A percentile compares a stretch with the other conserved stretches of the same genome.
These are phyloP conservation scores for Tetrahymena borealis DNA, from an alignment of 73 alveolate genomes.

Conservation along the genomic window DNA sequence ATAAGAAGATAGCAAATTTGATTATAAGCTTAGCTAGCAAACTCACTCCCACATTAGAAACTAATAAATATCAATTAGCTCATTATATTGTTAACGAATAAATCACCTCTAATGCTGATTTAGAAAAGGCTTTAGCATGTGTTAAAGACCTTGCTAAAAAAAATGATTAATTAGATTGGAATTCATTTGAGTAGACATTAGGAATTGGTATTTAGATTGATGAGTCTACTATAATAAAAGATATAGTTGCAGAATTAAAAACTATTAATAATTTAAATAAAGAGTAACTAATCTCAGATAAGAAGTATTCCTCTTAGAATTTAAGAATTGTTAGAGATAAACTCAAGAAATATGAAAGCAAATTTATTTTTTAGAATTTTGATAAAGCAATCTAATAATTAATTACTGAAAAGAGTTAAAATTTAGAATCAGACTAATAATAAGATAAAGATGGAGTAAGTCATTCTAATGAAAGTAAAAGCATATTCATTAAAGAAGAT, in stretches of 20 bases:
- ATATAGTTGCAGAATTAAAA: neutral
- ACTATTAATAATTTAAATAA: neutral
- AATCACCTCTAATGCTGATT: neutral
- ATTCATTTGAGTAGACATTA: neutral
- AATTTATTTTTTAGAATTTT: neutral
- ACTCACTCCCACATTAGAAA: neutral
- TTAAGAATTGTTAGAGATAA: neutral
- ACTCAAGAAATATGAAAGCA: neutral
- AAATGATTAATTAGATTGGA: neutral
- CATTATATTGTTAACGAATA: neutral
- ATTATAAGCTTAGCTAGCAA: neutral
- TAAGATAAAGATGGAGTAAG: neutral
- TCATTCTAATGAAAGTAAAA: neutral
- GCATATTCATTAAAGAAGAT: neutral
- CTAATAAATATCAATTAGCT: neutral
- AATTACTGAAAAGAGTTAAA: neutral
- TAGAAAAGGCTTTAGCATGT: neutral
- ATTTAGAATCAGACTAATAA: neutral
- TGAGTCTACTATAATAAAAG: neutral
- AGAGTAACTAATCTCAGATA: neutral
- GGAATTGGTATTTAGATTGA: neutral
- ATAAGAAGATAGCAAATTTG: neutral
- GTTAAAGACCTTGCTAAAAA: neutral
- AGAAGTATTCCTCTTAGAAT: neutral
- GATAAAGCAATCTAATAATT: neutral